These are phyloP conservation scores for Xylariaceae sp. DNA, from an alignment of 2,329 filamentous ascomycete species.

Conservation along the genomic window DNA sequence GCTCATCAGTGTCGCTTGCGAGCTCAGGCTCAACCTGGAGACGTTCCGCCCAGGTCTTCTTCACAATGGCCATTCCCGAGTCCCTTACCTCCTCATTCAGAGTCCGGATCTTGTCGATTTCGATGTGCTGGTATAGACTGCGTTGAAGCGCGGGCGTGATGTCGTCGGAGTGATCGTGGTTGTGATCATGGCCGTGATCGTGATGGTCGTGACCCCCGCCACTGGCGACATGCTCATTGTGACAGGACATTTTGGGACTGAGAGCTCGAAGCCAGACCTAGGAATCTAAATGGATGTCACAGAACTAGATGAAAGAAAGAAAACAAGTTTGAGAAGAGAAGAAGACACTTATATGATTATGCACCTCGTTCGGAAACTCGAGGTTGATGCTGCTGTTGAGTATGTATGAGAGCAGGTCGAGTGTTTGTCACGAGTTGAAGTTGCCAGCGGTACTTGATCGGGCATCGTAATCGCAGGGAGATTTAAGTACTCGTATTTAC, in stretches of 20 bases:
- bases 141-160: conserved; percentile 85
- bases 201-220: conserved; percentile 34
- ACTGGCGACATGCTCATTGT: conserved; percentile 46
- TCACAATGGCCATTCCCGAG: conserved; percentile 67
- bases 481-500: neutral
- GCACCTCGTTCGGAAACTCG: neutral
- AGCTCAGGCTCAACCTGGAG: conserved; percentile 68
- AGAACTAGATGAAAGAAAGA: too few species aligned
- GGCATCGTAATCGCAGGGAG: too few species aligned
- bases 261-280: neutral
- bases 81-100: conserved; percentile 72
- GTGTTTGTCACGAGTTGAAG: neutral
- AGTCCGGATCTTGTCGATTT: conserved; percentile 78
- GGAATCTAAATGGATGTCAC: too few species aligned
- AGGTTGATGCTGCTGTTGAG: neutral
- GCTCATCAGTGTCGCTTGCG: conserved; percentile 81
- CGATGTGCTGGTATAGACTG: conserved; percentile 86
- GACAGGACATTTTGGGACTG: conserved; percentile 37
- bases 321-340: neutral
- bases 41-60: conserved; percentile 88
- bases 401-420: neutral
- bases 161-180: conserved; percentile 87
- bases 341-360: neutral
- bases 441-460: too few species aligned
- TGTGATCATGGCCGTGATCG: conserved; percentile 47